Evolutionary conservation across 129 eudicot species (phyloP), one percentile per base, ranked within the genome.

Genomic region (Ambrosia trifida): DNA sequence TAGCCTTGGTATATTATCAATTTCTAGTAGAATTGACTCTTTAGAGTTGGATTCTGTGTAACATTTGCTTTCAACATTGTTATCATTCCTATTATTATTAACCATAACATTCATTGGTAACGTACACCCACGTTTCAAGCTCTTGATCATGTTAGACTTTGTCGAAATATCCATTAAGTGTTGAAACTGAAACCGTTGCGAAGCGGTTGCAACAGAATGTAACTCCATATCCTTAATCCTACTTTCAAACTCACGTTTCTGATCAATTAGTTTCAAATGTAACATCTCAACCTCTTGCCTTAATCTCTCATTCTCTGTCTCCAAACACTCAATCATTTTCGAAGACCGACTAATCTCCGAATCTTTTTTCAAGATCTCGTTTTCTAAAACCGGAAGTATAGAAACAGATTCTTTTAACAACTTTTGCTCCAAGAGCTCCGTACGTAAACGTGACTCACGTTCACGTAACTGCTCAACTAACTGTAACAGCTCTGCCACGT

Each of bases 401-500:
- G 98, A 81, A 4, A 73, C 95, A 0, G 96, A 81, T 58, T 89
- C 96, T 47, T 76, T 82, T 9, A 85, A 77, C 2, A 93, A 76
- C 68, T 93, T 93, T 30, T 85, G 91, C 86, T 93, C 98, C 13
- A 93, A 24, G 0, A 93, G 64, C 41, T 93, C 88, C 0, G 95
- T 93, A 17, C 84, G 77, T 54, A 93, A 58, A 30, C 90, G 80
- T 2, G 96, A 89, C 75, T 93, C 98, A 0, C 92, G 70, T 7
- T 87, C 96, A 0, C 93, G 78, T 54, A 93, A 45, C 66, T 85
- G 84, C 64, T 93, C 98, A 10, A 93, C 98, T 13, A 93, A 72
- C 36, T 78, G 95, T 46, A 89, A 68, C 12, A 93, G 95, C 68
- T 93, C 96, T 5, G 90, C 13, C 19, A 83, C 96, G 78, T 89